Base-by-base conservation (phyloP, 2,329 filamentous ascomycete species). In the Elsinoe fawcettii region DNA sequence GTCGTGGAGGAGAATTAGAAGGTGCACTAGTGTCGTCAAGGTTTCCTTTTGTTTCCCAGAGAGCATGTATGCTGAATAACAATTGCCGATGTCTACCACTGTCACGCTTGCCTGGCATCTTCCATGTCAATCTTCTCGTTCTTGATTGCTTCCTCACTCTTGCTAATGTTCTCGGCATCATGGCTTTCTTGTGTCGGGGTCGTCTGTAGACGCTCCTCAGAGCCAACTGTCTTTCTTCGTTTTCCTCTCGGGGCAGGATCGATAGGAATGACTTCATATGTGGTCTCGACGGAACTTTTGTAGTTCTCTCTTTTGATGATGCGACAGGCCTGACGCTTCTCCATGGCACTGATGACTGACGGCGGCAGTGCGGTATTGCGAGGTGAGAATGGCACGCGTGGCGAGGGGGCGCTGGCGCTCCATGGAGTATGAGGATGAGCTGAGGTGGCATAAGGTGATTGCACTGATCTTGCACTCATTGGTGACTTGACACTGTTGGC, bases 171-270 rank as follows among this genome's bases (percentile, higher is more conserved):
- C 37, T 58, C 56, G 3, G 55, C 49, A 36, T 55, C 46, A 22
- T 60, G 43, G 58, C 36, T 62, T 62, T 20, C 66, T 12, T 53
- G 49, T 30, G 49, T 53, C 20, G 49, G 49, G 12, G 49, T 53
- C 9, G 32, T 36, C 18, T 53, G 49, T 11, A 30, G 32, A 1
- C 25, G 49, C 32, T 53, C 49, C n/a, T 53, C 49, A 6, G 32
- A 39, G 11, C 49, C 44, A 20, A 55, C 78, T 59, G 83, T 73
- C 77, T 89, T 95, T 75, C 91, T 86, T 75, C 90, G 84, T 80
- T 96, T 97, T 62, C 91, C 91, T 71, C 91, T 91, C 6, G 90
- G 92, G 36, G 91, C 90, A 22, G 91, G 88, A 63, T 90, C 88
- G 75, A 97, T 88, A 36, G 74, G 71, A 68, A 79, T 68, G 55